Conservation (phyloP, 2,329 filamentous ascomycete genomes). For the Fusarium sp. region DNA sequence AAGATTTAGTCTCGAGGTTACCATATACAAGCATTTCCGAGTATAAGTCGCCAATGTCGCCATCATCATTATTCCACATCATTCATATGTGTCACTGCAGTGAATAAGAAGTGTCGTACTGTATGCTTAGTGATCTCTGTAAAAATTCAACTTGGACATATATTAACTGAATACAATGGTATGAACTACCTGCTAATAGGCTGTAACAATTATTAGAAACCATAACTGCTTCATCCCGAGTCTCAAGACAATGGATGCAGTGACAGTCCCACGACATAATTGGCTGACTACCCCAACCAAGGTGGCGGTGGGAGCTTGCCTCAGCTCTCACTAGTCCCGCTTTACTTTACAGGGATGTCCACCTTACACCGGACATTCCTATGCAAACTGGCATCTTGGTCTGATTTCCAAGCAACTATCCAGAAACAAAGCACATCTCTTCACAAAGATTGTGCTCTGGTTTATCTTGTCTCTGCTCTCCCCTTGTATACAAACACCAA, state of each 20-base stretch:
- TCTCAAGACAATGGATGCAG: not conserved
- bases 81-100: not conserved
- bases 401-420: slow-evolving; percentile 44
- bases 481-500: not conserved
- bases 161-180: slow-evolving; percentile 13
- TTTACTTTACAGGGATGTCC: slow-evolving; percentile 30
- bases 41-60: not conserved
- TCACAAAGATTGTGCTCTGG: slow-evolving; percentile 21
- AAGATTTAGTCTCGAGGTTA: not conserved
- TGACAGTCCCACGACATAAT: not conserved
- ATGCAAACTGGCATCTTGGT: slow-evolving; percentile 50
- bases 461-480: not conserved
- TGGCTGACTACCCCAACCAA: not conserved
- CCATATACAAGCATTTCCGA: not conserved
- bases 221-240: not conserved
- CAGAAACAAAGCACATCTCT: slow-evolving; percentile 26
- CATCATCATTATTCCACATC: not conserved
- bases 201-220: not conserved
- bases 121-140: not conserved
- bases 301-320: slow-evolving; percentile 33
- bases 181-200: not conserved
- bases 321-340: slow-evolving; percentile 36
- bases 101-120: not conserved
- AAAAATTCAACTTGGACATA: not conserved
- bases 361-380: slow-evolving; percentile 34